Evolutionary conservation across 2,329 filamentous ascomycete species (phyloP).

Genomic region (Setomelanomma holmii): DNA sequence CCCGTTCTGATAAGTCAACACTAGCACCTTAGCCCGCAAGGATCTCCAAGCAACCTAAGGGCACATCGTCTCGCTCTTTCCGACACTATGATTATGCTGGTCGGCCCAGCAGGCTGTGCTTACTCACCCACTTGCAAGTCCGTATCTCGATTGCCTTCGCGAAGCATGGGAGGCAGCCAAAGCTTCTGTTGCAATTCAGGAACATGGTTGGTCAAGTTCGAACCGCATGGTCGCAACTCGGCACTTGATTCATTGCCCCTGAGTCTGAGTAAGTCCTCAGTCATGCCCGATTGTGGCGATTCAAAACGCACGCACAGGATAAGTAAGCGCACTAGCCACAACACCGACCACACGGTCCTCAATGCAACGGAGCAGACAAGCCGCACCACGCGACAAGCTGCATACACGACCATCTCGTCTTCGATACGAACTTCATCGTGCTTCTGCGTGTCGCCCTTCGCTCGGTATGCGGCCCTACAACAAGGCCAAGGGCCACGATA

Average conservation of each 20-base stretch:
- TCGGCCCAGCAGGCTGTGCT: too few relatives aligned
- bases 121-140: background rate
- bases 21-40: background rate
- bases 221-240: background rate
- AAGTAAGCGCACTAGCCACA: background rate
- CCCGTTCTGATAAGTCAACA: background rate
- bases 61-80: background rate
- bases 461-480: background rate
- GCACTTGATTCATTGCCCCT: background rate
- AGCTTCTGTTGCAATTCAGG: background rate
- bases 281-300: background rate
- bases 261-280: conserved; percentile 1
- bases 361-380: background rate
- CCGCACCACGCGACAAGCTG: background rate
- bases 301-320: background rate
- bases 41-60: background rate
- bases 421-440: background rate
- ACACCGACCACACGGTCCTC: background rate
- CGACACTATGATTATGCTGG: background rate
- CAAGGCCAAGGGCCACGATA: background rate
- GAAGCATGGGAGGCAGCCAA: background rate
- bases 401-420: background rate
- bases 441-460: background rate
- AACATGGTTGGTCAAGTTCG: background rate
- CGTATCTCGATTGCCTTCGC: background rate